phyloP scores from a whole-genome alignment of 208 protist genomes.

The Leptomonas pyrrhocoris region DNA sequence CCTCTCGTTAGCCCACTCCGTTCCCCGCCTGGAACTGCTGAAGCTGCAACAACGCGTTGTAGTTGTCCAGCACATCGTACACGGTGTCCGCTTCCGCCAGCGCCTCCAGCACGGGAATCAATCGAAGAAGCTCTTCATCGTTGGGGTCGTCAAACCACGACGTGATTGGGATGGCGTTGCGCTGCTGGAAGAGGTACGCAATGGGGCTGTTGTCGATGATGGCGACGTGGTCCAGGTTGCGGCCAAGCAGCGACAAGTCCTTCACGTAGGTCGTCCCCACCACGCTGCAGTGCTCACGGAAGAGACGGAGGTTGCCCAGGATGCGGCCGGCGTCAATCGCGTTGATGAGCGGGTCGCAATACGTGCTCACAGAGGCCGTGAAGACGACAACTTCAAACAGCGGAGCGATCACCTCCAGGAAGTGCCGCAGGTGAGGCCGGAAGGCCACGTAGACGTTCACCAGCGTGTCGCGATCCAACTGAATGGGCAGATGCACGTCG shows the following conservation, averaged over 20 bases:
- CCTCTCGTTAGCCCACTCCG: not conserved
- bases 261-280: slow-evolving; percentile 86
- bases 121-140: slow-evolving; percentile 67
- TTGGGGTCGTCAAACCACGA: slow-evolving; percentile 88
- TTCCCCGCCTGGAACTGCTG: slow-evolving; percentile 46
- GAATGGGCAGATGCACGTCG: slow-evolving; percentile 75
- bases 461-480: slow-evolving; percentile 47
- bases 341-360: slow-evolving; percentile 86
- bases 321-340: slow-evolving; percentile 63
- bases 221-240: slow-evolving; percentile 63
- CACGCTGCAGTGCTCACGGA: slow-evolving; percentile 87
- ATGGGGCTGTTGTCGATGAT: slow-evolving; percentile 94
- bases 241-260: slow-evolving; percentile 85
- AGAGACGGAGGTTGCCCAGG: slow-evolving; percentile 71
- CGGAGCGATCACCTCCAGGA: slow-evolving; percentile 65
- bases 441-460: slow-evolving; percentile 88
- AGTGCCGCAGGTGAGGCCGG: slow-evolving; percentile 79
- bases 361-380: slow-evolving; percentile 82
- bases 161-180: slow-evolving; percentile 88
- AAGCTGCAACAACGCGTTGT: slow-evolving; percentile 77
- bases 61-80: slow-evolving; percentile 84
- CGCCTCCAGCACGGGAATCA: slow-evolving; percentile 79
- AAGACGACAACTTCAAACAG: slow-evolving; percentile 91
- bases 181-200: slow-evolving; percentile 90
- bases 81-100: slow-evolving; percentile 72